Evolutionary conservation across 805 yeast species (phyloP), one percentile per base, ranked within the genome.

Genomic region (Diddensiella caesifluorescens): DNA sequence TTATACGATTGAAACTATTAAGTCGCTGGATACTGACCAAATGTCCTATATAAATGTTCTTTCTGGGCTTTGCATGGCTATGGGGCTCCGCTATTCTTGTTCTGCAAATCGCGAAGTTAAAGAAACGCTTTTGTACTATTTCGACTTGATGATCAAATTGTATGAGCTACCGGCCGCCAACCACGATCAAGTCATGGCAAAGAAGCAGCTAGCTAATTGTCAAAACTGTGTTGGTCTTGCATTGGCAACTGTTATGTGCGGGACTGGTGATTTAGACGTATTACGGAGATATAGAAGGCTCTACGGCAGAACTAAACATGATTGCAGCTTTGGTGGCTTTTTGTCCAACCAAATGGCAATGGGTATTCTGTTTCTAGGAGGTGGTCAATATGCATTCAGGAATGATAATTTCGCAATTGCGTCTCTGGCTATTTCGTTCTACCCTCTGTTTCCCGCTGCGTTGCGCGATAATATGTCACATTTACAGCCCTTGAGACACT

Each of bases 291-390:
- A 86, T 32, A 70, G 95, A 45, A 71, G 73, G 20, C 63, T 86
- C 23, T 88, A 84, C 56, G 84, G 82, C 16, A 68, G 70, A 54
- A 29, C 62, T 25, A 46, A 47, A 12, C 23, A 60, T 39, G 44
- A 41, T 9, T 56, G 68, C 34, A 68, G 69, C 6, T 87, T 75
- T 59, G 92, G 95, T 0, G 75, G 78, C 45, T 84, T 75, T 54
- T 77, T 83, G 78, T 84, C 89, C 0, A 69, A 80, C 1, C 86
- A 84, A 53, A 73, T 85, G 68, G 84, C 95, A 0, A 62, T 92
- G 28, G 99, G 99, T 2, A 78, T 90, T 52, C 65, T 90, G 41
- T 89, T 90, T 56, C 60, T 92, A 27, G 96, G 96, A 0, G 92
- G 95, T 1, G 96, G 97, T 0, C 96, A 87, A 58, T 87, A 78